Evolutionary conservation across 2,329 filamentous ascomycete species (phyloP).

Genomic region (Talaromyces sp.): DNA sequence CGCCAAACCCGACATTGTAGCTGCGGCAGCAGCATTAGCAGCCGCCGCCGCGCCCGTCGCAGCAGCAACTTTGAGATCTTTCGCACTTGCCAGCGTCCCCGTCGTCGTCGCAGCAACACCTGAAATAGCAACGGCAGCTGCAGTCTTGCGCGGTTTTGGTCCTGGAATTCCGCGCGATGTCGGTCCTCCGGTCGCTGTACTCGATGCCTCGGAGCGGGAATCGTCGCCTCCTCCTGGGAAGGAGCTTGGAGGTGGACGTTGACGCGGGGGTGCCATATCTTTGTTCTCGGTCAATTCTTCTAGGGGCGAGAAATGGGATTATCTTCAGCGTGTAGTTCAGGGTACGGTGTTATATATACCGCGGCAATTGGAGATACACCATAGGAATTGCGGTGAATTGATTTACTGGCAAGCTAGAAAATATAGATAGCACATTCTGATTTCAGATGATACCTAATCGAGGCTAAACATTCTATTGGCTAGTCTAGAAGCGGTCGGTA

Average conservation of each 20-base stretch:
- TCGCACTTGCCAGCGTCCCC: slow-evolving; percentile 17
- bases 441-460: slow-evolving; percentile 2
- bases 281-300: background rate
- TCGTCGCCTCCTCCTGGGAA: slow-evolving; percentile 37
- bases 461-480: background rate
- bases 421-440: background rate
- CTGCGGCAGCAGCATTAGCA: background rate
- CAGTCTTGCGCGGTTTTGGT: slow-evolving; percentile 32
- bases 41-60: slow-evolving; percentile 16
- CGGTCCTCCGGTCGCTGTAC: slow-evolving; percentile 34
- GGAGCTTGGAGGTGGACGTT: slow-evolving; percentile 26
- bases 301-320: background rate
- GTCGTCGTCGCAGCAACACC: background rate
- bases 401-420: background rate
- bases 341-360: background rate
- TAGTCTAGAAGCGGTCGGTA: background rate
- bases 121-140: slow-evolving; percentile 15
- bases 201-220: slow-evolving; percentile 49
- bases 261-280: slow-evolving; percentile 46
- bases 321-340: background rate
- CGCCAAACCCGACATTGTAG: background rate
- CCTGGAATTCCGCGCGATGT: slow-evolving; percentile 24
- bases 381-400: too few species aligned
- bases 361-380: background rate
- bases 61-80: slow-evolving; percentile 25